phyloP scores from a whole-genome alignment of 306 rosid species.

The Alnus glutinosa region DNA sequence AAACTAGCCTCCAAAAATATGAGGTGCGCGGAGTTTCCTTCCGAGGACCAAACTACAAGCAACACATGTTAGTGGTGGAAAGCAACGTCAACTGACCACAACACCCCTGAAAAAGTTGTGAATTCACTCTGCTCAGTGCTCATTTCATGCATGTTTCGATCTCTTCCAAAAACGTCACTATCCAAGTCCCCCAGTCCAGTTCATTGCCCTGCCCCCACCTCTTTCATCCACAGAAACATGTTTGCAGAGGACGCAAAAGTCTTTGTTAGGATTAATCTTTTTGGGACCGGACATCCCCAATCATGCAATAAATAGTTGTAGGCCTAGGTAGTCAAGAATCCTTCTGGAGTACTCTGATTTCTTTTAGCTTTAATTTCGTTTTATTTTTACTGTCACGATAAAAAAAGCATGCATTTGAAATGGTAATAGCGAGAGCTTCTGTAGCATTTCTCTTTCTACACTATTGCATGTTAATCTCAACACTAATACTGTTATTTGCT shows the following conservation, averaged over 20 bases:
- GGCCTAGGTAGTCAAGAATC: neutral
- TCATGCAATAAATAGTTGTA: neutral
- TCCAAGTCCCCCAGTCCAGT: constrained; percentile 37
- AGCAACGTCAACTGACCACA: constrained; percentile 26
- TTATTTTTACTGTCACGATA: no score
- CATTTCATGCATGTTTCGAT: neutral
- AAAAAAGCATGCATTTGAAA: no score
- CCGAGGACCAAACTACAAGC: constrained; percentile 9
- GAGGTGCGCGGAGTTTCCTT: constrained; percentile 18
- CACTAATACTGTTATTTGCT: neutral
- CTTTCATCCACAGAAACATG: neutral
- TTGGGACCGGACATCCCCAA: no score
- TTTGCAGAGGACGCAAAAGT: neutral
- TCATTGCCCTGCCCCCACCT: constrained; percentile 27
- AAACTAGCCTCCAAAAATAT: constrained; percentile 28
- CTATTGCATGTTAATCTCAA: neutral
- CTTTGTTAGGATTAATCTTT: neutral
- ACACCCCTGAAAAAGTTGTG: constrained; percentile 17
- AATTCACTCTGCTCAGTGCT: neutral
- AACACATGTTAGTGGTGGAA: neutral
- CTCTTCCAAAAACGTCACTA: constrained; percentile 26
- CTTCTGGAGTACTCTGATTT: neutral
- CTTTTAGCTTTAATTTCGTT: no score
- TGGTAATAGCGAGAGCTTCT: no score
- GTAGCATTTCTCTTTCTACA: no score